Percentiles rank a stretch among this genome's conserved stretches.
phyloP scores from a whole-genome alignment of 1,284 basidiomycete genomes.

The Apiotrichum montevideense region DNA sequence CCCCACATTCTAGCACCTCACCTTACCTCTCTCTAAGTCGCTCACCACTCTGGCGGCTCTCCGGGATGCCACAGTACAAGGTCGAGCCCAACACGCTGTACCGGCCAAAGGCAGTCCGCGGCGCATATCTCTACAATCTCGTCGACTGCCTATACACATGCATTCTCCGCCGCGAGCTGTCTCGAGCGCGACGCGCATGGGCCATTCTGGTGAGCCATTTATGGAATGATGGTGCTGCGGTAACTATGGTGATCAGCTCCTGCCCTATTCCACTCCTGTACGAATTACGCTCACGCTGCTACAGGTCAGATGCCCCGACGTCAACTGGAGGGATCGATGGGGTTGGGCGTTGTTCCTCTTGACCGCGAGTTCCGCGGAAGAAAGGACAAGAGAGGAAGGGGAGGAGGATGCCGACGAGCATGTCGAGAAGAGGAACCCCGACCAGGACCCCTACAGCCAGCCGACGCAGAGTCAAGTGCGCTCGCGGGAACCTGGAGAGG shows the following conservation, averaged over 20 bases:
- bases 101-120: slow-evolving; percentile 20
- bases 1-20: no score
- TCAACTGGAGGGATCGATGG: slow-evolving; percentile 72
- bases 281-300: neutral
- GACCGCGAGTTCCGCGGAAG: slow-evolving; percentile 1
- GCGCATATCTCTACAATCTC: slow-evolving; percentile 41
- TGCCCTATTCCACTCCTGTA: neutral
- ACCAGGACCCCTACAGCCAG: neutral
- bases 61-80: neutral
- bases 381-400: neutral
- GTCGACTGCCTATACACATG: slow-evolving; percentile 57
- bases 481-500: neutral
- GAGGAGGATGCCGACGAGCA: neutral
- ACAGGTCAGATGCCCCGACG: slow-evolving; percentile 65
- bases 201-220: slow-evolving; percentile 56
- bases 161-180: slow-evolving; percentile 62
- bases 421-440: no score
- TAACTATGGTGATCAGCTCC: no score
- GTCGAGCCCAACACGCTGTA: slow-evolving; percentile 8
- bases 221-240: neutral
- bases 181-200: slow-evolving; percentile 68
- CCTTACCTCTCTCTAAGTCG: no score
- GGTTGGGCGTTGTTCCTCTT: slow-evolving; percentile 54
- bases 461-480: neutral
- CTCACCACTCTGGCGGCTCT: neutral